A percentile compares a stretch with the other conserved stretches of the same genome.
Evolutionary conservation across 2,329 filamentous ascomycete species (phyloP).

Genomic region (Dothistroma septosporum): DNA sequence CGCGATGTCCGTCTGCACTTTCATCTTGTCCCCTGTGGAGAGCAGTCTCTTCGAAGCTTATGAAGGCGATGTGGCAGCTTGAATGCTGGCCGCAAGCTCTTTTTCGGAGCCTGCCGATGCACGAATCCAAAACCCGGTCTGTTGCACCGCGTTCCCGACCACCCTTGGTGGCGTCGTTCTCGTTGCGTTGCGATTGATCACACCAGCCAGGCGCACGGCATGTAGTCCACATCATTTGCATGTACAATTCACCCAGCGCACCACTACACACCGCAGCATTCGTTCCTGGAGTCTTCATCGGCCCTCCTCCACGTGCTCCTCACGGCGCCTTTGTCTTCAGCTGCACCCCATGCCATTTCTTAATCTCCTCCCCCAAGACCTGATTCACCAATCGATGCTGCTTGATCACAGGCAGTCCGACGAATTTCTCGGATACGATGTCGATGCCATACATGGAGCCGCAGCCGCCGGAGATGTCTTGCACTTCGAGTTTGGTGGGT

Average conservation of each 20-base stretch:
- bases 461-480: constrained; percentile 78
- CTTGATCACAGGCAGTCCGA: constrained; percentile 67
- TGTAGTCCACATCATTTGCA: not conserved
- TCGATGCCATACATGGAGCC: constrained; percentile 85
- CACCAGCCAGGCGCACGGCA: not conserved
- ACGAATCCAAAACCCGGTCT: not conserved
- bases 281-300: not conserved
- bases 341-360: constrained; percentile 78
- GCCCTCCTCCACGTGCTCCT: constrained; percentile 8
- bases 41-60: not conserved
- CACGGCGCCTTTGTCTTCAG: constrained; percentile 61
- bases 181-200: not conserved
- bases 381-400: constrained; percentile 79
- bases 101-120: not conserved
- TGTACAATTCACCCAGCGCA: not conserved
- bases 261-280: not conserved
- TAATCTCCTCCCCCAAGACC: constrained; percentile 69
- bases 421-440: constrained; percentile 67
- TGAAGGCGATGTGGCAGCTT: not conserved
- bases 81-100: not conserved
- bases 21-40: not conserved
- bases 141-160: not conserved
- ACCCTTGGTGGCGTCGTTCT: not conserved
- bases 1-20: not conserved
- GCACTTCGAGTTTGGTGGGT: constrained; percentile 52